Conservation (phyloP, 805 yeast genomes). For the Kodamaea leandrae region DNA sequence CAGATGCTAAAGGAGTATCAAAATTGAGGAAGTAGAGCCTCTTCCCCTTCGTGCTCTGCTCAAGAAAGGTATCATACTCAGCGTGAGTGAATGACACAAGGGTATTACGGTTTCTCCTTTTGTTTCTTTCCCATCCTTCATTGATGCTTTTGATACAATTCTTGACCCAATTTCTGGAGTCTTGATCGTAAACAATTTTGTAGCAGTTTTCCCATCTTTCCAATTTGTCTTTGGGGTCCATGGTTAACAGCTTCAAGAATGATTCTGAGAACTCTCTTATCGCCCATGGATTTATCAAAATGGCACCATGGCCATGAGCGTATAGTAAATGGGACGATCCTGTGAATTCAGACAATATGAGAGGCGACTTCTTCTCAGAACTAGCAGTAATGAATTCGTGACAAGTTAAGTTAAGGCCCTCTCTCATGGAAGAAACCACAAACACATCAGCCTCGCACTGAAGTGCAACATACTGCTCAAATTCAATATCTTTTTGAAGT, state of each 20-base stretch:
- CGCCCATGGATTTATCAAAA: constrained; percentile 92
- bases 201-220: constrained; percentile 62
- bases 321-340: constrained; percentile 84
- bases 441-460: constrained; percentile 83
- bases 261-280: constrained; percentile 59
- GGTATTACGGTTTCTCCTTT: constrained; percentile 23
- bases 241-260: constrained; percentile 61
- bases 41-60: constrained; percentile 26
- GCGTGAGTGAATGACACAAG: constrained; percentile 31
- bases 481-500: constrained; percentile 83
- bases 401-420: constrained; percentile 95
- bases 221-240: constrained; percentile 57
- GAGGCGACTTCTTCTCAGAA: constrained; percentile 67
- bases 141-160: constrained; percentile 54
- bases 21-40: constrained; percentile 52
- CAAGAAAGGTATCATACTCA: constrained; percentile 33
- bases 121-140: constrained; percentile 37
- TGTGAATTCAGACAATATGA: constrained; percentile 87
- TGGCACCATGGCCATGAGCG: constrained; percentile 53
- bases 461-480: constrained; percentile 84
- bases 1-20: constrained; percentile 36
- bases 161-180: constrained; percentile 73
- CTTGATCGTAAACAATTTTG: constrained; percentile 59
- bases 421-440: constrained; percentile 87
- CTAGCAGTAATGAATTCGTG: constrained; percentile 89